Conservation (phyloP, 805 yeast genomes). For the Maudiozyma barnettii region DNA sequence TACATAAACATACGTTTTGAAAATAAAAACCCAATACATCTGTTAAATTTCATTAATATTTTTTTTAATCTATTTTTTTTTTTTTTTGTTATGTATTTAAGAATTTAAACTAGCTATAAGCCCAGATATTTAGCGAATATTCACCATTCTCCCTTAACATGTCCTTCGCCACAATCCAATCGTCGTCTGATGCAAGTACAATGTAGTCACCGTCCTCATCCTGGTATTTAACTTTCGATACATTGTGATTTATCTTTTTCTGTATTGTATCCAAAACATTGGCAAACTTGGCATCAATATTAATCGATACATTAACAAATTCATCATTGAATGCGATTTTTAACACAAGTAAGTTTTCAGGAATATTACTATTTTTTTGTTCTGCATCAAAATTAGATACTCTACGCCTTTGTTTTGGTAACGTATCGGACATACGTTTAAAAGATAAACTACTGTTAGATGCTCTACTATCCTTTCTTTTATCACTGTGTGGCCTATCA, state of each 20-base stretch:
- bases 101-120: conserved; percentile 19
- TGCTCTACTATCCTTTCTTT: conserved; percentile 22
- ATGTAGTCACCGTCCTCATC: conserved; percentile 97
- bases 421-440: conserved; percentile 24
- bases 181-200: conserved; percentile 75
- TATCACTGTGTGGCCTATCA: conserved; percentile 1
- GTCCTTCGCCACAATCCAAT: conserved; percentile 78
- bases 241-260: conserved; percentile 41
- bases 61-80: not conserved
- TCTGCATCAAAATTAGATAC: conserved; percentile 29
- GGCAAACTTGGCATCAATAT: conserved; percentile 39
- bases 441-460: conserved; percentile 17
- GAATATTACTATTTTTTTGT: conserved; percentile 31
- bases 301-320: conserved; percentile 58
- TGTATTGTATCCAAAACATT: conserved; percentile 51
- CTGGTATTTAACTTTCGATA: conserved; percentile 57
- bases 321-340: conserved; percentile 37
- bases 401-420: conserved; percentile 15
- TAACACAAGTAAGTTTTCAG: conserved; percentile 32
- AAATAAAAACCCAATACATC: no score
- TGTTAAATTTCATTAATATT: no score
- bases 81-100: not conserved
- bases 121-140: conserved; percentile 37
- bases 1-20: no score
- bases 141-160: conserved; percentile 45